phyloP scores from a whole-genome alignment of 805 yeast species.

The Teunomyces pallodes region DNA sequence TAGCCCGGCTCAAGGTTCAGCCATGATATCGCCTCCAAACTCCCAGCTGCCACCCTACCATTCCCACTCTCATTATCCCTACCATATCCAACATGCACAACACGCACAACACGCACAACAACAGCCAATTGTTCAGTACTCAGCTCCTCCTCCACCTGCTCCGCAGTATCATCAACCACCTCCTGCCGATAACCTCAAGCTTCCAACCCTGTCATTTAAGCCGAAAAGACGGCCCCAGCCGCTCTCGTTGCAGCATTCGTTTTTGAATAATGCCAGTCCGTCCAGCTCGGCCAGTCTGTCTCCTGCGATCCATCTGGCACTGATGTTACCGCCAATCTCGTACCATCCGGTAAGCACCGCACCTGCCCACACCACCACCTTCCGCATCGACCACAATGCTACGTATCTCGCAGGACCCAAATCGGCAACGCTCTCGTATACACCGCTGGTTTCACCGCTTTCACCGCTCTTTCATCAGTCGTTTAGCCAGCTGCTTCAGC shows the following conservation, averaged over 20 bases:
- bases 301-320: constrained; percentile 6
- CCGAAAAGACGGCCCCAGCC: constrained; percentile 42
- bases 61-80: constrained; percentile 11
- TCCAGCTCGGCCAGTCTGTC: neutral
- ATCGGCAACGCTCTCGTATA: constrained; percentile 21
- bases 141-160: neutral
- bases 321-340: neutral
- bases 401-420: constrained; percentile 4
- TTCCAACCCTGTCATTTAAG: constrained; percentile 28
- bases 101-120: constrained; percentile 5
- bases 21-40: constrained; percentile 26
- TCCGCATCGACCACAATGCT: constrained; percentile 7
- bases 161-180: neutral
- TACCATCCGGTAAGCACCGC: constrained; percentile 10
- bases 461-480: constrained; percentile 41
- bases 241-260: constrained; percentile 33
- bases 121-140: neutral
- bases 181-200: constrained; percentile 10
- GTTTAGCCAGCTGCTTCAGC: constrained; percentile 20
- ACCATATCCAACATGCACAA: neutral
- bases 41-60: constrained; percentile 22
- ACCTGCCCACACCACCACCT: constrained; percentile 13
- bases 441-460: constrained; percentile 30
- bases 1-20: neutral
- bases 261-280: constrained; percentile 13